phyloP scores from a whole-genome alignment of 2,329 filamentous ascomycete genomes.

The Cercospora berteroae region DNA sequence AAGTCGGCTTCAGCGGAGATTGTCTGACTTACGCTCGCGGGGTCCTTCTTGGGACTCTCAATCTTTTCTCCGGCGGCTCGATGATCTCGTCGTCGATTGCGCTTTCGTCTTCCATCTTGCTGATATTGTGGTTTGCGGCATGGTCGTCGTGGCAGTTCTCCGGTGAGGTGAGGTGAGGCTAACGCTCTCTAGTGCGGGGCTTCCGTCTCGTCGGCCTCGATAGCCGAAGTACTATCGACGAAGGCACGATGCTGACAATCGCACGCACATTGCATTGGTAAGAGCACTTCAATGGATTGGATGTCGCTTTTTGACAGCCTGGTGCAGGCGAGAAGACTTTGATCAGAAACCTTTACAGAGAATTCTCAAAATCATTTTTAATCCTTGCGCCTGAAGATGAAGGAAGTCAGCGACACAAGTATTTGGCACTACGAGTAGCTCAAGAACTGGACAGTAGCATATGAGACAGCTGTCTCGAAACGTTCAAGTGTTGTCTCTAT shows the following conservation, averaged over 20 bases:
- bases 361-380: too few species aligned
- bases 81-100: slow-evolving; percentile 5
- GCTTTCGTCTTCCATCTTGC: not conserved
- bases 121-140: not conserved
- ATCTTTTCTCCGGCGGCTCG: slow-evolving; percentile 8
- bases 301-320: not conserved
- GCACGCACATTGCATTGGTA: too few species aligned
- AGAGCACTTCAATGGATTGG: not conserved
- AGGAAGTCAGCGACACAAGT: too few species aligned
- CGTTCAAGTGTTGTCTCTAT: not conserved
- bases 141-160: not conserved
- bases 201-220: not conserved
- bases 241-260: not conserved
- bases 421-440: not conserved
- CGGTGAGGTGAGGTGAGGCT: not conserved
- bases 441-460: not conserved
- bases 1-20: not conserved
- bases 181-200: not conserved
- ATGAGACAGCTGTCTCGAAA: not conserved
- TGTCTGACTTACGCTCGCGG: slow-evolving; percentile 14
- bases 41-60: slow-evolving; percentile 15
- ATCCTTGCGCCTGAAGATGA: too few species aligned
- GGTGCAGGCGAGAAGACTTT: not conserved
- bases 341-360: not conserved
- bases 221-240: slow-evolving; percentile 6